Conservation (phyloP, 169 alveolate species). For the Miamiensis avidus region DNA sequence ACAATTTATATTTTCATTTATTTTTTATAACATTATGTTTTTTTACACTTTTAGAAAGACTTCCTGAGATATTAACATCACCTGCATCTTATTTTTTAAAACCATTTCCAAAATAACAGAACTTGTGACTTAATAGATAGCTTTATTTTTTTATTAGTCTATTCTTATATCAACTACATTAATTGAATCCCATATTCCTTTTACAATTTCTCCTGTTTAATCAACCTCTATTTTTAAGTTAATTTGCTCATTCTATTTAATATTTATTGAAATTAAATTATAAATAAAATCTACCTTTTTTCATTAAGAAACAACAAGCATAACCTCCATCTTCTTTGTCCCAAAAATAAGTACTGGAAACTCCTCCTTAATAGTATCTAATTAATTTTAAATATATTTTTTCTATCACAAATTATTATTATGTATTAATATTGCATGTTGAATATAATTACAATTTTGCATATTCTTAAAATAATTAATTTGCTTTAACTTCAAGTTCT, state of each 20-base stretch:
- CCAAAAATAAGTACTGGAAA: slow-evolving; percentile 65
- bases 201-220: slow-evolving; percentile 50
- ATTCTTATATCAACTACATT: slow-evolving; percentile 61
- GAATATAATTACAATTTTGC: slow-evolving; percentile 42
- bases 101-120: slow-evolving; percentile 56
- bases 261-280: not conserved
- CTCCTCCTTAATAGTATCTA: slow-evolving; percentile 64
- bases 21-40: not conserved
- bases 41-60: slow-evolving; percentile 30
- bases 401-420: slow-evolving; percentile 2
- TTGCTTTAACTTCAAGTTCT: slow-evolving; percentile 72
- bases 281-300: slow-evolving; percentile 46
- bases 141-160: slow-evolving; percentile 48
- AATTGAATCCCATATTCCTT: slow-evolving; percentile 81
- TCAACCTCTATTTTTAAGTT: slow-evolving; percentile 33
- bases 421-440: not conserved
- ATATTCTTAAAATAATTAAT: slow-evolving; percentile 65
- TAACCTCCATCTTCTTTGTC: slow-evolving; percentile 68
- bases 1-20: not conserved
- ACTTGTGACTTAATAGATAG: slow-evolving; percentile 54
- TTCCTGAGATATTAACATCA: slow-evolving; percentile 29
- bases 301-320: slow-evolving; percentile 73
- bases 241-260: not conserved
- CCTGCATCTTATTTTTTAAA: slow-evolving; percentile 15
- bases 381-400: not conserved